Conservation (phyloP, 106 monocot species). For the Amphibolis antarctica region DNA sequence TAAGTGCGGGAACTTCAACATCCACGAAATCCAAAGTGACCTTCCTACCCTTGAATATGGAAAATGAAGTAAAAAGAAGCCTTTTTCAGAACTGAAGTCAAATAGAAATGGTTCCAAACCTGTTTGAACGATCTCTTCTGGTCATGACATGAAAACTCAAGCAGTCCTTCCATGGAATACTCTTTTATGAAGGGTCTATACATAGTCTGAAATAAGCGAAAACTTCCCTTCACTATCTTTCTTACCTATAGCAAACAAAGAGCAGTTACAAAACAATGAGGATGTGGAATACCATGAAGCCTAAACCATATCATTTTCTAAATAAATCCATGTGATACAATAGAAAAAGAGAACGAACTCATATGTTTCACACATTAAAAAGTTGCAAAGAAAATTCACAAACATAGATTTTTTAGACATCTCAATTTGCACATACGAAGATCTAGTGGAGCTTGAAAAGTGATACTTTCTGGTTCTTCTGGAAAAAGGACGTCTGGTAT, state of each 20-base stretch:
- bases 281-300: too few relatives aligned
- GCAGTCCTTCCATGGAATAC: slow-evolving; percentile 34
- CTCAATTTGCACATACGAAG: too few relatives aligned
- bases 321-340: background rate
- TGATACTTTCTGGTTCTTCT: too few relatives aligned
- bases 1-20: too few relatives aligned
- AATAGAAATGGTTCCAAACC: slow-evolving; percentile 18
- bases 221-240: slow-evolving; percentile 76
- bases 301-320: background rate
- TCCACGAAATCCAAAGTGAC: too few relatives aligned
- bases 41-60: too few relatives aligned
- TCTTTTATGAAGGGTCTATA: slow-evolving; percentile 51
- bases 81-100: too few relatives aligned
- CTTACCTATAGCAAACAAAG: slow-evolving; percentile 34
- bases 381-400: too few relatives aligned
- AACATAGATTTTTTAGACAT: too few relatives aligned
- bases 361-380: background rate
- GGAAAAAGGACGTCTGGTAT: too few relatives aligned
- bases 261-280: background rate
- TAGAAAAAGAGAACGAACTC: background rate
- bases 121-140: slow-evolving; percentile 37
- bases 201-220: slow-evolving; percentile 45
- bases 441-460: too few relatives aligned
- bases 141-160: slow-evolving; percentile 22
- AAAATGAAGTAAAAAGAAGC: too few relatives aligned